Base-by-base conservation (phyloP, 139 green algal genomes). In the Pedinophyceae sp. region DNA sequence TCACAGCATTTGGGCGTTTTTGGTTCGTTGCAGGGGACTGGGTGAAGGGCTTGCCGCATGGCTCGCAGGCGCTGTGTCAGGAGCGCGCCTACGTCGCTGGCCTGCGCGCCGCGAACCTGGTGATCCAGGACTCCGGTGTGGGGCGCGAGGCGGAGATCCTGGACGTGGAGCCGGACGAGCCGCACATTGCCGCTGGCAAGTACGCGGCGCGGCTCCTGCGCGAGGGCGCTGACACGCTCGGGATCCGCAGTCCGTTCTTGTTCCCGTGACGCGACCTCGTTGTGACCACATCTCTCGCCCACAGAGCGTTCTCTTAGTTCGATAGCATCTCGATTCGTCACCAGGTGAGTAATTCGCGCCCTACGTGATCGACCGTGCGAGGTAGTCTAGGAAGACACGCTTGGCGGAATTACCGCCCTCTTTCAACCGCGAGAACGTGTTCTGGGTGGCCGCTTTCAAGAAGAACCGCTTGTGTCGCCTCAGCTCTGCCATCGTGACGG, bases 21-120 rank as follows among this genome's bases (percentile, higher is more conserved):
- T n/a, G 19, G 25, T 76, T 84, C 52, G 58, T 83, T 25, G 80
- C 79, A 41, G 85, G 85, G 4, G 85, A 94, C 64, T 92, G 78
- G 74, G 77, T 94, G 26, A 89, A 84, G 65, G 81, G 68, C 3
- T 49, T 93, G 25, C 53, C 65, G 4, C 78, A 90, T 50, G 81
- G 81, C 29, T 75, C 78, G 23, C 88, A 93, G 51, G 83, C 81
- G 1, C 63, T 92, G 30, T 48, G 23, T 27, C 74, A 85, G 68
- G 83, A 90, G 62, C 73, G 84, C 1, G 82, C 84, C 0, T 90
- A 81, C 30, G 79, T 93, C 7, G 93, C 72, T 2, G 83, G 84
- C 1, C 72, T 94, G 20, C 56, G 29, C 4, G 84, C 84, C 2
- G 83, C 84, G 25, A 92, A 92, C 60, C 61, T 85, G 46, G 77